Evolutionary conservation across 257 asterid genomes (phyloP), one percentile per base, ranked within the genome.

Genomic region (Capsicum rhomboideum): DNA sequence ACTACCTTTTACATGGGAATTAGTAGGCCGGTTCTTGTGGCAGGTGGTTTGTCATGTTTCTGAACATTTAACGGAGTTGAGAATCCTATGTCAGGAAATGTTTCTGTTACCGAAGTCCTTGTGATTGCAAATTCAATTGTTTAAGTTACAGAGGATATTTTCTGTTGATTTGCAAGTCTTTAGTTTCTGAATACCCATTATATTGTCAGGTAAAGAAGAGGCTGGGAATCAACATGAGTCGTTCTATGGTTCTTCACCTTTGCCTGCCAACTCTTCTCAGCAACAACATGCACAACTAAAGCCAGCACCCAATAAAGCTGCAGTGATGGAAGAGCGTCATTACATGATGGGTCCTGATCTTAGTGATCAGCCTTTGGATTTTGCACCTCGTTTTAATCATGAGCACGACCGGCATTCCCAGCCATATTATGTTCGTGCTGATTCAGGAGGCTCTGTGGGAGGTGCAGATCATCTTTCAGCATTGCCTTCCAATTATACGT

Each of bases 331-430:
- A 87, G 91, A 90, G 84, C 89, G 86, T 29, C 91, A 83, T 87
- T 89, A 88, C 55, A 93, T 85, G 85, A 82, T 90, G 78, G 83
- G 88, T 59, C 80, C 90, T 75, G 92, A 88, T 90, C 89, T 68
- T 42, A 93, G 93, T 44, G 88, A 94, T 79, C 94, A 90, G 83
- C 98, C 96, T 20, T 89, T 94, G 86, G 89, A 83, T 64, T 94
- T 93, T 87, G 91, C 96, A 28, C 95, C 94, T 74, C 90, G 87
- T 82, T 91, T 91, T 85, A 91, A 84, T 81, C 93, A 82, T 86
- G 90, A 87, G 83, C 67, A 83, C 69, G 93, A 89, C 84, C 84
- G 84, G 81, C 93, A 91, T 87, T 75, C 42, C 53, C 95, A 87
- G 82, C 84, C 92, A 77, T 88, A 85, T 84, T 88, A 82, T 85